These are phyloP conservation scores for Neopestalotiopsis sp. DNA, from an alignment of 2,329 filamentous ascomycete species.

Conservation along the genomic window DNA sequence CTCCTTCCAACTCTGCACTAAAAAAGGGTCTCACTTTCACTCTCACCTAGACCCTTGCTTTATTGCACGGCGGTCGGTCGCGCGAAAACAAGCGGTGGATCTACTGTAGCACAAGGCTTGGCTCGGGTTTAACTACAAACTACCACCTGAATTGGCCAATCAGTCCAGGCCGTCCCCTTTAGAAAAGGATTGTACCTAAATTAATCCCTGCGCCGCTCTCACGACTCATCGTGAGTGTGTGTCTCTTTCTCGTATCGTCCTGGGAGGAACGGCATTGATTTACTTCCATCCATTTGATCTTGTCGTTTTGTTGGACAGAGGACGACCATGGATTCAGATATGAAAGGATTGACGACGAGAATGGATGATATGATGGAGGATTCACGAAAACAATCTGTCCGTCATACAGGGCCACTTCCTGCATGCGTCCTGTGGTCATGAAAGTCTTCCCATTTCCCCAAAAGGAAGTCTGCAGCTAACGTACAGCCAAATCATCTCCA, in stretches of 20 bases:
- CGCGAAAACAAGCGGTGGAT: background rate
- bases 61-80: background rate
- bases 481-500: background rate
- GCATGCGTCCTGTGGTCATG: background rate
- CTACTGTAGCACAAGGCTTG: constrained; percentile 1
- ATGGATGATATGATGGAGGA: background rate
- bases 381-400: background rate
- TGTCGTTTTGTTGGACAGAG: background rate
- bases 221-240: background rate
- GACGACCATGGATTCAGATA: background rate
- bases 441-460: background rate
- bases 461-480: background rate
- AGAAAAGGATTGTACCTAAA: constrained; percentile 19
- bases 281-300: background rate
- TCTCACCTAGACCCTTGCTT: background rate
- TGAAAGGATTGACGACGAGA: background rate
- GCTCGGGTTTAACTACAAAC: constrained; percentile 1
- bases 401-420: background rate
- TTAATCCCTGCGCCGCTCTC: constrained; percentile 15
- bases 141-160: constrained; percentile 15
- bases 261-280: background rate
- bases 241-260: background rate
- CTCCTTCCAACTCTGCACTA: too few species aligned
- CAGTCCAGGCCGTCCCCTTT: constrained; percentile 5
- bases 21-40: too few species aligned